Evolutionary conservation across 23 red algal species (phyloP).

Genomic region (Pyropia yezoensis): DNA sequence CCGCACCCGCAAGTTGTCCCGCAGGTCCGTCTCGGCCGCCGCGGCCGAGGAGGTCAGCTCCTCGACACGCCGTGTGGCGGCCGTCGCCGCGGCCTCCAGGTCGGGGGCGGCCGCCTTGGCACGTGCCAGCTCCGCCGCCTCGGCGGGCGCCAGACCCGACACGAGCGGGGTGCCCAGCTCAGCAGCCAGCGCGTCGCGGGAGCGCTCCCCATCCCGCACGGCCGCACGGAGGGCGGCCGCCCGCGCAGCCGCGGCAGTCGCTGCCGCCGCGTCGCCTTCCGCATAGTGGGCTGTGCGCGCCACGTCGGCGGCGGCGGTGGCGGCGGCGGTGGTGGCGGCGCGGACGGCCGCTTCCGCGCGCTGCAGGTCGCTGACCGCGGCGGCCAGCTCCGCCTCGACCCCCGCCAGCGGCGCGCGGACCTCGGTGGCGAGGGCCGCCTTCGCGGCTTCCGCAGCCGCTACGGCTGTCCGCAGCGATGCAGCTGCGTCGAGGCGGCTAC

Average conservation of each 20-base stretch:
- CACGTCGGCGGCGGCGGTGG: constrained; percentile 16
- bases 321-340: constrained; percentile 8
- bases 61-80: constrained; percentile 8
- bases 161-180: constrained; percentile 57
- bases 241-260: constrained; percentile 19
- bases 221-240: constrained; percentile 19
- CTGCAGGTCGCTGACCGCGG: constrained; percentile 52
- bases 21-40: constrained; percentile 35
- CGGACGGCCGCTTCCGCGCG: constrained; percentile 20
- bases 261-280: constrained; percentile 16
- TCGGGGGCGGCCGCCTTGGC: constrained; percentile 20
- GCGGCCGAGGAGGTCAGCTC: constrained; percentile 18
- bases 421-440: constrained; percentile 8
- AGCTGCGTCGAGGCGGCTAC: constrained; percentile 63
- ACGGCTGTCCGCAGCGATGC: constrained; percentile 18
- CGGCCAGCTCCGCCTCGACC: constrained; percentile 25
- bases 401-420: constrained; percentile 11
- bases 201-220: constrained; percentile 20
- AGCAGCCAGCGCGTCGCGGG: constrained; percentile 25
- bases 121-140: constrained; percentile 28
- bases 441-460: constrained; percentile 11
- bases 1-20: constrained; percentile 46
- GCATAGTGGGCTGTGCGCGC: constrained; percentile 17
- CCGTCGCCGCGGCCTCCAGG: constrained; percentile 2
- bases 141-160: constrained; percentile 31